Conservation (phyloP, 2,329 filamentous ascomycete species). For the Coniochaeta sp. region DNA sequence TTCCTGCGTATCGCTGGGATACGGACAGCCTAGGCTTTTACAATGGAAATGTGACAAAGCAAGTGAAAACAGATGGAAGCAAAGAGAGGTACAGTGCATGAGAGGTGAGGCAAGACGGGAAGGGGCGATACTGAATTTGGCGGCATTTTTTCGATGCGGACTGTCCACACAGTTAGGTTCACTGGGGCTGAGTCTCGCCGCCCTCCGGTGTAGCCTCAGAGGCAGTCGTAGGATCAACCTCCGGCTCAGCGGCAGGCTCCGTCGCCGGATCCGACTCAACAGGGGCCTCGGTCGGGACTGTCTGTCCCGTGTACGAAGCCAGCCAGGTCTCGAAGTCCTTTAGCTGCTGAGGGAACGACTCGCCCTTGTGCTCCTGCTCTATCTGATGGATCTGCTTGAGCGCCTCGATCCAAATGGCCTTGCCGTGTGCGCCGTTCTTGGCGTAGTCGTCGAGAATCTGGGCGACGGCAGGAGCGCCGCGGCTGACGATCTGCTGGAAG, state of each 20-base stretch:
- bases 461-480: neutral
- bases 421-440: slow-evolving; percentile 1
- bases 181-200: neutral
- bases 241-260: neutral
- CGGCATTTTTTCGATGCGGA: too few relatives aligned
- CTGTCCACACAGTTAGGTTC: too few relatives aligned
- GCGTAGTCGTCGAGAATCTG: slow-evolving; percentile 2
- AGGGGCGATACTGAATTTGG: too few relatives aligned
- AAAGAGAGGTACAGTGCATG: too few relatives aligned
- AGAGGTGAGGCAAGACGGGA: too few relatives aligned
- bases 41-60: too few relatives aligned
- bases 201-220: neutral
- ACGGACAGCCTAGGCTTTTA: too few relatives aligned
- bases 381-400: neutral
- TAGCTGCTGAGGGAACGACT: neutral
- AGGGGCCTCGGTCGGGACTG: neutral
- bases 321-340: slow-evolving; percentile 1
- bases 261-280: neutral
- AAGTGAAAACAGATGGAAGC: too few relatives aligned
- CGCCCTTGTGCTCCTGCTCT: neutral
- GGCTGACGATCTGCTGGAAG: slow-evolving; percentile 1
- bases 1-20: too few relatives aligned
- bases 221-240: neutral
- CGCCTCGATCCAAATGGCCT: slow-evolving; percentile 1
- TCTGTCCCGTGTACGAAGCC: neutral